Evolutionary conservation across 1,284 basidiomycete genomes (phyloP), one percentile per base, ranked within the genome.

Genomic region (Trichosporon sp.): DNA sequence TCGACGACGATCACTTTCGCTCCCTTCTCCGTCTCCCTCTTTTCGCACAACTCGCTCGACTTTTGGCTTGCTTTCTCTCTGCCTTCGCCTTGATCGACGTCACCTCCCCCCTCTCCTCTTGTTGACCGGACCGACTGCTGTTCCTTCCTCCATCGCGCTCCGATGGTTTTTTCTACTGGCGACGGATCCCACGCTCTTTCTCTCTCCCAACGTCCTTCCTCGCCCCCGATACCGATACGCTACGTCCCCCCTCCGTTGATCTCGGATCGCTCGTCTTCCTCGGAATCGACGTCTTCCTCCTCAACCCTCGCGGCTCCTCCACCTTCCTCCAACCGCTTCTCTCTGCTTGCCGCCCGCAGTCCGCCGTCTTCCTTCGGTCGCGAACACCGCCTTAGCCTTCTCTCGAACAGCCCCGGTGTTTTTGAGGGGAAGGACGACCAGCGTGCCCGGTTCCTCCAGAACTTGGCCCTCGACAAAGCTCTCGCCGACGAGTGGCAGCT

Each of bases 391-490:
- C 64, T 65, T 38, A 65, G 64, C 38, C 59, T 63, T 19, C 32
- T 63, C 14, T 63, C 59, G 66, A 64, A 32, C 31, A 35, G 59
- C 16, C 59, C 31, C 7, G 59, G 59, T n/a, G 61, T 74, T 31
- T 74, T 72, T 26, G 51, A 68, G 46, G 67, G 69, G 38, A 48
- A 71, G 54, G 70, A 74, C 64, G 70, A 74, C 64, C 71, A 66
- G 21, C 73, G 73, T 37, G 40, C 16, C 56, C 59, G 67, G 65
- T 48, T 74, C 37, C 56, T 74, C 6, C 56, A 70, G n/a, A 61
- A 66, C 14, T 54, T 73, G 19, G 65, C 59, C 19, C 31, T 61
- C 43, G 68, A 35, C 51, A 69, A 72, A 59, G 66, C 64, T 63
- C 59, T 63, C 59, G 14, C n/a, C 32, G 31, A 63, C 19, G 73